phyloP scores from a whole-genome alignment of 2,329 filamentous ascomycete genomes.

The Phialophora expanda region DNA sequence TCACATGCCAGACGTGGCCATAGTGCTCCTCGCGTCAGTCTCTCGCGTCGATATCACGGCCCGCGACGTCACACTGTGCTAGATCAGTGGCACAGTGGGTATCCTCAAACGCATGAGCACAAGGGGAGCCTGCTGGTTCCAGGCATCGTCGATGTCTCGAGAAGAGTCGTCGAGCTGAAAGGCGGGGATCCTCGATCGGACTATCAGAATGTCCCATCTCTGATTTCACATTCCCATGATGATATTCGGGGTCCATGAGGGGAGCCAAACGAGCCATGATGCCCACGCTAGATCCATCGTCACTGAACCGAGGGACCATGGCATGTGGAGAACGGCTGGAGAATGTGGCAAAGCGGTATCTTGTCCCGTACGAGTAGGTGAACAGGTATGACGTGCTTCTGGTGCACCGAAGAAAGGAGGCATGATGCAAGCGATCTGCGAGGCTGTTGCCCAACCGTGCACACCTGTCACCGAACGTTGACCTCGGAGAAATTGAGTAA shows the following conservation, averaged over 20 bases:
- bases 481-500: neutral
- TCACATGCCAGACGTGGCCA: neutral
- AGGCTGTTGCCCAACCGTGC: conserved; percentile 12
- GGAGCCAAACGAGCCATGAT: neutral
- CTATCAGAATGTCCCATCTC: conserved; percentile 8
- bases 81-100: too few relatives aligned
- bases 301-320: neutral
- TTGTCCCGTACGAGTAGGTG: neutral
- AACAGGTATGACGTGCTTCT: neutral
- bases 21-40: neutral
- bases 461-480: neutral
- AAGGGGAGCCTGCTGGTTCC: neutral
- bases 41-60: neutral
- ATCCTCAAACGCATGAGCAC: neutral
- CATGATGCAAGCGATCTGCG: conserved; percentile 28
- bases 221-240: conserved; percentile 13
- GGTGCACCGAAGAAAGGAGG: neutral
- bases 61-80: conserved; percentile 2
- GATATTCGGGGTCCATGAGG: neutral
- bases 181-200: neutral
- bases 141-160: conserved; percentile 1
- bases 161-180: neutral
- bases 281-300: neutral
- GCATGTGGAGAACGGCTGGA: neutral
- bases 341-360: neutral